phyloP scores from a whole-genome alignment of 2,329 filamentous ascomycete genomes.

The Pseudogymnoascus sp. region DNA sequence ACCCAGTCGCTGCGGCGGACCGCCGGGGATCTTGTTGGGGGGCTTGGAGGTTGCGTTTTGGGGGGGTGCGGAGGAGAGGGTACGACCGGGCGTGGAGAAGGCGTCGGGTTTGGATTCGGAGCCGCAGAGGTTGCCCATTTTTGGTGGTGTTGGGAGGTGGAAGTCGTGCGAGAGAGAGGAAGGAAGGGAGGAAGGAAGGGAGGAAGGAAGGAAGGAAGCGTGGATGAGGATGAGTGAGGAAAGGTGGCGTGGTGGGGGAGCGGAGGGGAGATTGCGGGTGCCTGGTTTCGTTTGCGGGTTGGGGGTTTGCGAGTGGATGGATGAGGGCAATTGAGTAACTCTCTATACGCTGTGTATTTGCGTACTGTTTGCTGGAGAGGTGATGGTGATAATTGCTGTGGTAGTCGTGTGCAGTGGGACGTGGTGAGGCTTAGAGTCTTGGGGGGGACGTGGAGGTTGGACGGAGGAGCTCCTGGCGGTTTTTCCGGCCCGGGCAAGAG shows the following conservation, averaged over 20 bases:
- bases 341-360: background rate
- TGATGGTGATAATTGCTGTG: background rate
- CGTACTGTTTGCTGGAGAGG: background rate
- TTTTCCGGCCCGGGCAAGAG: background rate
- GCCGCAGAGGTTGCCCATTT: constrained; percentile 10
- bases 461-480: background rate
- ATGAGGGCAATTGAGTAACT: background rate
- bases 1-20: constrained; percentile 58
- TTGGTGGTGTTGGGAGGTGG: background rate
- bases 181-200: constrained; percentile 46
- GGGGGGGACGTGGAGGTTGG: background rate
- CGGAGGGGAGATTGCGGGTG: too few relatives aligned
- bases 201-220: constrained; percentile 59
- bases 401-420: background rate
- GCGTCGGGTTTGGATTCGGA: background rate
- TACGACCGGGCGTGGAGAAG: constrained; percentile 6
- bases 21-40: constrained; percentile 41
- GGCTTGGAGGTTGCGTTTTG: constrained; percentile 16
- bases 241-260: constrained; percentile 59
- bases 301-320: background rate
- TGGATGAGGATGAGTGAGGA: constrained; percentile 58
- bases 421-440: background rate
- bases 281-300: constrained; percentile 27
- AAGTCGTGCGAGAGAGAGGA: background rate
- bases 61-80: background rate